A percentile compares a stretch with the other conserved stretches of the same genome.
Evolutionary conservation across 2,329 filamentous ascomycete genomes (phyloP).

Genomic region (Intubia oerlemansii): DNA sequence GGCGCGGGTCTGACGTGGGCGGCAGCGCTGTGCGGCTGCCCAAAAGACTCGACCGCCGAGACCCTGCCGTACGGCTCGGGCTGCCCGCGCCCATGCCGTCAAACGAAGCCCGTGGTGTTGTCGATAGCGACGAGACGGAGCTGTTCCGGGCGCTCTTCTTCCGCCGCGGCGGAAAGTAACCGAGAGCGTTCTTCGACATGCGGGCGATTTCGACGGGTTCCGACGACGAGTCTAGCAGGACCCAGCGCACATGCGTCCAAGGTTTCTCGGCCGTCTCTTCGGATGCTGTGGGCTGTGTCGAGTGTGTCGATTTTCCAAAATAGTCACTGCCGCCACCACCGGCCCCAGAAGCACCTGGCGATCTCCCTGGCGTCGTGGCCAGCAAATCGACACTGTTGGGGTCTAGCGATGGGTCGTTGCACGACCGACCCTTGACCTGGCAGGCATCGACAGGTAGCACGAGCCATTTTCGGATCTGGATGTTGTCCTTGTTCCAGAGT

Average conservation of each 20-base stretch:
- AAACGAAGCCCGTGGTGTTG: constrained; percentile 43
- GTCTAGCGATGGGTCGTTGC: constrained; percentile 27
- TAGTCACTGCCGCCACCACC: constrained; percentile 3
- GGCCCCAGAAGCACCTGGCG: too few species aligned
- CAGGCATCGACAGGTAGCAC: constrained; percentile 80
- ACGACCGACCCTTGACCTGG: constrained; percentile 54
- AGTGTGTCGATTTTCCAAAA: constrained; percentile 1
- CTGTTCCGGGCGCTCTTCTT: constrained; percentile 56
- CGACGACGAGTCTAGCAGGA: constrained; percentile 47
- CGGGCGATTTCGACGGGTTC: constrained; percentile 70
- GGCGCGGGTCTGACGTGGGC: constrained; percentile 16
- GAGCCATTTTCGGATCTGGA: constrained; percentile 65
- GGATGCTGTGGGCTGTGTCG: constrained; percentile 8
- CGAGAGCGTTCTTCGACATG: constrained; percentile 55
- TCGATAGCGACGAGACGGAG: constrained; percentile 43
- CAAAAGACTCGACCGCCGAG: constrained; percentile 22
- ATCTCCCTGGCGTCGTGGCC: constrained; percentile 22
- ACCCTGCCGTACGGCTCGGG: constrained; percentile 13
- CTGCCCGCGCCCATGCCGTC: constrained; percentile 20
- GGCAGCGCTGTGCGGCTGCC: constrained; percentile 15
- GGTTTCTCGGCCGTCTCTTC: constrained; percentile 31
- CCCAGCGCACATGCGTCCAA: constrained; percentile 83
- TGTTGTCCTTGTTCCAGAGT: constrained; percentile 82
- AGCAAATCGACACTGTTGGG: constrained; percentile 26
- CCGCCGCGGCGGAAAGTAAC: constrained; percentile 77